Conservation (phyloP, 2,329 filamentous ascomycete species). For the Cordyceps farinosa region DNA sequence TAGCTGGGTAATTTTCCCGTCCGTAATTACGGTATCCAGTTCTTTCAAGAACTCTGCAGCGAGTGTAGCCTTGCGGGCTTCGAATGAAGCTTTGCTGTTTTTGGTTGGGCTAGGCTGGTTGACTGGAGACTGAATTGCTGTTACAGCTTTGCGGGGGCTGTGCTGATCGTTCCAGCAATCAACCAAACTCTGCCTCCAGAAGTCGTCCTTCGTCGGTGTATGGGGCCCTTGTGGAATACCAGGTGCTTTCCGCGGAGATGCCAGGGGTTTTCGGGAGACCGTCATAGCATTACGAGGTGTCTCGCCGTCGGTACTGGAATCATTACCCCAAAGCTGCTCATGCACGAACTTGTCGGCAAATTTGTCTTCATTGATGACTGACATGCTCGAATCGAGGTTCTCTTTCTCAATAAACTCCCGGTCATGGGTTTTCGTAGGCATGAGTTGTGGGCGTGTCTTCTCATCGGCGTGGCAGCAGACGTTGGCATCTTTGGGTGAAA, state of each 20-base stretch:
- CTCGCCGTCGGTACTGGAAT: background rate
- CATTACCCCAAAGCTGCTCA: background rate
- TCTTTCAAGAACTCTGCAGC: slow-evolving; percentile 63
- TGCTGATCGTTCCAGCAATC: slow-evolving; percentile 64
- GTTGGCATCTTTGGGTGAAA: background rate
- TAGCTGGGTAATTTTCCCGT: slow-evolving; percentile 55
- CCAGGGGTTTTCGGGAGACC: slow-evolving; percentile 21
- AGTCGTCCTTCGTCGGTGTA: slow-evolving; percentile 50
- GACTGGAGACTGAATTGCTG: slow-evolving; percentile 26
- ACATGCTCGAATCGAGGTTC: background rate
- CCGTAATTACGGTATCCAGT: slow-evolving; percentile 63
- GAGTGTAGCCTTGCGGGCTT: slow-evolving; percentile 56
- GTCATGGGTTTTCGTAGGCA: background rate
- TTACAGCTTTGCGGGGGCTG: slow-evolving; percentile 46
- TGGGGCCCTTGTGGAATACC: slow-evolving; percentile 53
- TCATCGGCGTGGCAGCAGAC: background rate
- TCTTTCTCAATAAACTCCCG: background rate
- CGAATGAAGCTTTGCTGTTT: slow-evolving; percentile 57
- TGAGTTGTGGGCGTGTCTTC: background rate
- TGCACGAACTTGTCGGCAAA: background rate
- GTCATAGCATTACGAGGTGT: background rate
- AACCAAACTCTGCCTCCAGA: slow-evolving; percentile 57
- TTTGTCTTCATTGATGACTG: background rate
- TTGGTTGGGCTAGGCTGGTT: slow-evolving; percentile 35
- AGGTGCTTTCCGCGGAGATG: slow-evolving; percentile 31